These are phyloP conservation scores for Ilyonectria mors-panacis DNA, from an alignment of 2,329 filamentous ascomycete genomes.

Conservation along the genomic window DNA sequence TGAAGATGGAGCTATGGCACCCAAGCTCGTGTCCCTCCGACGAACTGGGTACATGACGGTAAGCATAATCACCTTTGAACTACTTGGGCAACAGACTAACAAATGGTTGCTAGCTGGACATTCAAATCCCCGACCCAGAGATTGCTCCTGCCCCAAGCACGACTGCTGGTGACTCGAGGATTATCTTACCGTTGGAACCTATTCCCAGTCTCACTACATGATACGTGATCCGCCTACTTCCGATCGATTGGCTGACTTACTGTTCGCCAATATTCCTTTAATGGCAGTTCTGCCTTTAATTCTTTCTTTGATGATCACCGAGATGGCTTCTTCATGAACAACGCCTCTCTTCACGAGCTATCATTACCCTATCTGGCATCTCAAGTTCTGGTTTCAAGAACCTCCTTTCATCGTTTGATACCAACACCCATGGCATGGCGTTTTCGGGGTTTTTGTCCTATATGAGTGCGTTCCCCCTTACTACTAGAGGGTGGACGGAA, in stretches of 20 bases:
- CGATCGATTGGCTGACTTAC: constrained; percentile 21
- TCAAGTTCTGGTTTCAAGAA: constrained; percentile 16
- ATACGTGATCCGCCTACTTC: constrained; percentile 29
- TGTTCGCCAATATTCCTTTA: constrained; percentile 30
- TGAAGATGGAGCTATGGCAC: constrained; percentile 67
- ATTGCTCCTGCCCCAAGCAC: constrained; percentile 69
- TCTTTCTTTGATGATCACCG: constrained; percentile 41
- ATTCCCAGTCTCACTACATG: constrained; percentile 44
- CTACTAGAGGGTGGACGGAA: constrained; percentile 8
- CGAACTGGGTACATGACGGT: constrained; percentile 91
- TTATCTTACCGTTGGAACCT: constrained; percentile 53
- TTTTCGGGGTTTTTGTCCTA: constrained; percentile 39
- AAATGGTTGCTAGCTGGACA: constrained; percentile 72
- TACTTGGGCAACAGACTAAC: constrained; percentile 26
- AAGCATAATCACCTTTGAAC: constrained; percentile 50
- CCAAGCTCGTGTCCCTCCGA: constrained; percentile 83
- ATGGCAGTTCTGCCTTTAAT: constrained; percentile 43
- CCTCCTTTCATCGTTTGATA: constrained; percentile 43
- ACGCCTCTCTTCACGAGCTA: constrained; percentile 43
- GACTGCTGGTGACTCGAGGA: constrained; percentile 56
- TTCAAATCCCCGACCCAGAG: constrained; percentile 85
- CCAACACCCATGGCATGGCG: constrained; percentile 50
- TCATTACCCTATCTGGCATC: constrained; percentile 13
- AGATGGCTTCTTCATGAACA: constrained; percentile 45
- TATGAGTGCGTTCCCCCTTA: constrained; percentile 24